Evolutionary conservation across 2,329 filamentous ascomycete species (phyloP).

Genomic region (Coniochaeta ligniaria): DNA sequence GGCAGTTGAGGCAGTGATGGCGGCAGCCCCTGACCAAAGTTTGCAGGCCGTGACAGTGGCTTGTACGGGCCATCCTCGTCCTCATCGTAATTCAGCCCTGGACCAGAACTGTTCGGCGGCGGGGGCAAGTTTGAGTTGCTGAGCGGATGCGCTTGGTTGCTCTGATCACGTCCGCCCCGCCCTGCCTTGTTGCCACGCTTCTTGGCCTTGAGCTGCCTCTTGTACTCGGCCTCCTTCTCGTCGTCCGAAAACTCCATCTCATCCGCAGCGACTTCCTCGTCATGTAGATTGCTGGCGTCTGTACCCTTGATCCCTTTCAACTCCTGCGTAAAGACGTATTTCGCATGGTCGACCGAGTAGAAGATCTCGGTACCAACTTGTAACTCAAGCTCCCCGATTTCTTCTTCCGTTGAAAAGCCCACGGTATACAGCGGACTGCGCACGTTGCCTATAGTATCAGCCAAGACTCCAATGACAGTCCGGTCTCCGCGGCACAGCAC

Average conservation of each 20-base stretch:
- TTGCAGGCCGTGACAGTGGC: slow-evolving; percentile 60
- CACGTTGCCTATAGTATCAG: slow-evolving; percentile 80
- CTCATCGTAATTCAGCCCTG: slow-evolving; percentile 60
- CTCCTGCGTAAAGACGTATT: slow-evolving; percentile 79
- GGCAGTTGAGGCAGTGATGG: slow-evolving; percentile 33
- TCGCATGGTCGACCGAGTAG: slow-evolving; percentile 73
- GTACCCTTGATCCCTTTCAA: slow-evolving; percentile 77
- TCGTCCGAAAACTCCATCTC: slow-evolving; percentile 97
- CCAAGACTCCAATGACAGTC: slow-evolving; percentile 71
- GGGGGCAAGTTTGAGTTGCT: slow-evolving; percentile 26
- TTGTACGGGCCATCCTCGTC: slow-evolving; percentile 64
- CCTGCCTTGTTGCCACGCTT: slow-evolving; percentile 42
- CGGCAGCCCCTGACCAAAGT: slow-evolving; percentile 44
- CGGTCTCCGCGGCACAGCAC: slow-evolving; percentile 73
- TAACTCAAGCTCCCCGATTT: slow-evolving; percentile 62
- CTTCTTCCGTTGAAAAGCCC: slow-evolving; percentile 58
- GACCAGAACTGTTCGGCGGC: slow-evolving; percentile 19
- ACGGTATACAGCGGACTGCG: slow-evolving; percentile 82
- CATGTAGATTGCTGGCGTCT: slow-evolving; percentile 90
- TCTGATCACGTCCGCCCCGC: slow-evolving; percentile 16
- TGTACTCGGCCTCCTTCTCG: slow-evolving; percentile 83
- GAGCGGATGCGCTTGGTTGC: slow-evolving; percentile 24
- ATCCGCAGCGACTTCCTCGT: slow-evolving; percentile 80
- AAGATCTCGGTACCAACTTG: slow-evolving; percentile 63
- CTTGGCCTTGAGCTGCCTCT: slow-evolving; percentile 61